Evolutionary conservation across 1,139 yeast species (phyloP), one percentile per base, ranked within the genome.

Genomic region (Barnettozyma hawaiiensis): DNA sequence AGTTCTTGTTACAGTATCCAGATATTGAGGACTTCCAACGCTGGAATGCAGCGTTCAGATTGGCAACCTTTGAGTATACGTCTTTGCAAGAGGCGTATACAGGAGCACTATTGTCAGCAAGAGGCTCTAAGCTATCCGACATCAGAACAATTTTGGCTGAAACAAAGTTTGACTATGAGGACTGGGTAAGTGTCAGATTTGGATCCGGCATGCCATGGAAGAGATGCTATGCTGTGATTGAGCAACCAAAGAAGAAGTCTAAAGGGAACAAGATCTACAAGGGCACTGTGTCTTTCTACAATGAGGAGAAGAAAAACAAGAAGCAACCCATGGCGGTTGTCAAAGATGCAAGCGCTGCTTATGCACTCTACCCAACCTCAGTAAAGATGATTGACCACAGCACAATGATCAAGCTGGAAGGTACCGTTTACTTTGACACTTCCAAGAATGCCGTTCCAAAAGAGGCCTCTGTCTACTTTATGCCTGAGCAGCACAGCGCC

Each of bases 131-230:
- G 48, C 69, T 92, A 49, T 82, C 92, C 41, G 97, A 94, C 59
- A 89, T 92, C 47, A 75, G 86, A 46, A 84, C 94, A 9, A 73
- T 92, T 32, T 69, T 92, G 47, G 82, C 95, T 1, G 96, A 86
- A 54, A 84, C 92, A 24, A 78, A 92, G 56, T 85, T 81, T 59
- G 80, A 78, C 47, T 95, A 87, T 58, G 96, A 87, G 62, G 96
- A 90, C 58, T 90, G 96, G 97, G 89, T 85, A 31, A 77, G 90
- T 62, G 95, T 92, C 21, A 72, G 97, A 51, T 90, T 90, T 62
- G 97, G 97, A 14, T 78, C 94, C 15, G 98, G 98, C 28, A 87
- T 87, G 95, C 96, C 97, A 1, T 92, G 97, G 97, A 85, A 84
- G 59, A 74, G 95, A 49, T 90, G 96, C 60, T 92, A 76, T 69